phyloP scores from a whole-genome alignment of 1,284 basidiomycete species.

The Malassezia dermatis region DNA sequence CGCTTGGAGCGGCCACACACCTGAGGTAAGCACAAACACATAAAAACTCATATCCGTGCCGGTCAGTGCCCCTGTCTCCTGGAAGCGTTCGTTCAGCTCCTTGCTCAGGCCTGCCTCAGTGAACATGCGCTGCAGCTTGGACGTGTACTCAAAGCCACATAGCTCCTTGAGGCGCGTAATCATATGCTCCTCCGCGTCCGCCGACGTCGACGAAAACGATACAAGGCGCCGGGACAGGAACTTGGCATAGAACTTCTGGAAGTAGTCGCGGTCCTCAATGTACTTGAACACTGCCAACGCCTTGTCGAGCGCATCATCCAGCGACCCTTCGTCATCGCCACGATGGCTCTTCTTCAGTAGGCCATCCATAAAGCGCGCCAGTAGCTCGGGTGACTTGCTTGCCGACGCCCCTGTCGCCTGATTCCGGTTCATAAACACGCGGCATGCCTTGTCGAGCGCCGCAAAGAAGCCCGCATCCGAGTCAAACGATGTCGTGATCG shows the following conservation, averaged over 20 bases:
- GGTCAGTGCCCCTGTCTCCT: constrained; percentile 71
- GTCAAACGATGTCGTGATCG: constrained; percentile 79
- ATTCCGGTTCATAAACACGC: constrained; percentile 92
- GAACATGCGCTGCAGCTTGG: constrained; percentile 97
- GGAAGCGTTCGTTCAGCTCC: constrained; percentile 92
- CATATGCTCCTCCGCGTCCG: constrained; percentile 95
- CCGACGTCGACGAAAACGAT: constrained; percentile 80
- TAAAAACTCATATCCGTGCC: constrained; percentile 63
- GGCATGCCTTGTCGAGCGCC: constrained; percentile 80
- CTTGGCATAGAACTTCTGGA: constrained; percentile 97
- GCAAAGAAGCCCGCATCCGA: constrained; percentile 91
- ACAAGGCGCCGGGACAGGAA: constrained; percentile 92
- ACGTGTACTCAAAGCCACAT: constrained; percentile 96
- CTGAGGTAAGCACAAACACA: constrained; percentile 85
- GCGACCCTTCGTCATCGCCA: constrained; percentile 70
- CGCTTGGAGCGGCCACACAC: constrained; percentile 87
- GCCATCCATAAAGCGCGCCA: constrained; percentile 87
- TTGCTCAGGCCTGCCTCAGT: constrained; percentile 93
- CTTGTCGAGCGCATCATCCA: constrained; percentile 80
- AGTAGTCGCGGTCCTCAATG: constrained; percentile 97
- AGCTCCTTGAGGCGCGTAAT: constrained; percentile 97
- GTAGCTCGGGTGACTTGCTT: constrained; percentile 75
- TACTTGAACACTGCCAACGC: constrained; percentile 98
- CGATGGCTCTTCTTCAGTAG: constrained; percentile 91
- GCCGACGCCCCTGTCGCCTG: constrained; percentile 54